phyloP scores from a whole-genome alignment of 768 basidiomycete genomes.

The Trametes sanguinea region DNA sequence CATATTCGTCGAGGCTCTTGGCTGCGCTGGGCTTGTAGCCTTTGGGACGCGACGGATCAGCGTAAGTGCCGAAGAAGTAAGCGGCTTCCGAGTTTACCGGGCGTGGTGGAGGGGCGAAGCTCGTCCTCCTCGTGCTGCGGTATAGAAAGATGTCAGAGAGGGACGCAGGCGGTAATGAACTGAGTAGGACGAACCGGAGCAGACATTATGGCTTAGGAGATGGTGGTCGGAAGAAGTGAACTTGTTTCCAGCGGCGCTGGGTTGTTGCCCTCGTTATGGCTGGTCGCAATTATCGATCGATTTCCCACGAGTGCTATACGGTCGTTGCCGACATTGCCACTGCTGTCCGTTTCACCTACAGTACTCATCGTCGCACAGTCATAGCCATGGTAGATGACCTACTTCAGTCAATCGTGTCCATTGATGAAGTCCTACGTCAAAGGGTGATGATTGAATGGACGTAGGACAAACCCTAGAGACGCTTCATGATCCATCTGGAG shows the following conservation, averaged over 20 bases:
- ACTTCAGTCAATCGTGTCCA: too few relatives aligned
- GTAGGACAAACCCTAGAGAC: too few relatives aligned
- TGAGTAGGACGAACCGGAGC: constrained; percentile 41
- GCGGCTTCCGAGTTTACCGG: constrained; percentile 47
- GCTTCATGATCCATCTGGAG: too few relatives aligned
- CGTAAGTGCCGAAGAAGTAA: neutral
- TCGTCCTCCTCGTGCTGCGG: constrained; percentile 71
- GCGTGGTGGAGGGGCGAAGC: constrained; percentile 64
- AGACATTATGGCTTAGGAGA: constrained; percentile 47
- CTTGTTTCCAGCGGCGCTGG: constrained; percentile 21
- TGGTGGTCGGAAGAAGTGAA: constrained; percentile 21
- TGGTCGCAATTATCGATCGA: constrained; percentile 49
- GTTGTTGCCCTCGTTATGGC: constrained; percentile 25
- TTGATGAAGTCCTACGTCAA: too few relatives aligned
- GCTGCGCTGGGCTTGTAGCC: constrained; percentile 75
- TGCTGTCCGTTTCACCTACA: too few relatives aligned
- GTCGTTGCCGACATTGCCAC: constrained; percentile 42
- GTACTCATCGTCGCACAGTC: too few relatives aligned
- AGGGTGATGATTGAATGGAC: too few relatives aligned
- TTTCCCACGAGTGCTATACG: constrained; percentile 66
- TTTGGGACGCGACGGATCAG: constrained; percentile 31
- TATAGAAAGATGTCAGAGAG: constrained; percentile 10
- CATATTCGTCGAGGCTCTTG: constrained; percentile 81
- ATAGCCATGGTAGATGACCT: too few relatives aligned
- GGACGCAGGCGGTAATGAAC: neutral